Evolutionary conservation across 495 filamentous ascomycete genomes (phyloP).

Genomic region (Gamarada debralockiae): DNA sequence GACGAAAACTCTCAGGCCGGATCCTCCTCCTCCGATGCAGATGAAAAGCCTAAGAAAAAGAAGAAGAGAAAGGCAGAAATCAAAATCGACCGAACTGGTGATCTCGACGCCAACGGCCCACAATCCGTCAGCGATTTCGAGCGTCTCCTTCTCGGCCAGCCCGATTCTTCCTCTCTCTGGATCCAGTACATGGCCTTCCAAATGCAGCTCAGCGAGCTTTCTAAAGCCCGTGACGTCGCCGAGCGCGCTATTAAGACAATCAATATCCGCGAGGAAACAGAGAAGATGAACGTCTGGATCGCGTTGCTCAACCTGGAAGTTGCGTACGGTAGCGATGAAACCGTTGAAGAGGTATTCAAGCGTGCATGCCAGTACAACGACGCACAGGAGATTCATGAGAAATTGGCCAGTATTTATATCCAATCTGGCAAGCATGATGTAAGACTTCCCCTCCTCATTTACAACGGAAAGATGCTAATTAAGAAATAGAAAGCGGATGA

Average conservation of each 20-base stretch:
- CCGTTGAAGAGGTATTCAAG: constrained; percentile 84
- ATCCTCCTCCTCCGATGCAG: constrained; percentile 36
- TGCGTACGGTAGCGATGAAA: constrained; percentile 80
- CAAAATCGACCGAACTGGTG: constrained; percentile 81
- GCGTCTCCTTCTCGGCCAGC: constrained; percentile 85
- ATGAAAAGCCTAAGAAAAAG: constrained; percentile 62
- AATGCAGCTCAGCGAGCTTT: constrained; percentile 81
- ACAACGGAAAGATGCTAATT: constrained; percentile 32
- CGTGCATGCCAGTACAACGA: constrained; percentile 94
- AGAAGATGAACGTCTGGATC: constrained; percentile 94
- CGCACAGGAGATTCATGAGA: constrained; percentile 82
- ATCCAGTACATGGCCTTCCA: constrained; percentile 97
- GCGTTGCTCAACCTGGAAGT: constrained; percentile 93
- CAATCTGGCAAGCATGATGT: constrained; percentile 75
- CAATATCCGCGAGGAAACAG: constrained; percentile 77
- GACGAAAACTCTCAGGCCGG: constrained; percentile 37
- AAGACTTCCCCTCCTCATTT: constrained; percentile 30
- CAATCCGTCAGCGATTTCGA: constrained; percentile 89
- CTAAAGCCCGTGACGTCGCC: constrained; percentile 80
- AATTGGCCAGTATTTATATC: constrained; percentile 89
- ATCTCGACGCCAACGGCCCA: constrained; percentile 85
- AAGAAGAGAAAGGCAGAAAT: constrained; percentile 76
- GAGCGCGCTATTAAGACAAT: constrained; percentile 88
- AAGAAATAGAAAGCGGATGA: constrained; percentile 73
- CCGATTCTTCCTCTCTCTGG: constrained; percentile 87